Evolutionary conservation across 106 monocot species (phyloP), one percentile per base, ranked within the genome.

Genomic region (Dendrobium officinale): DNA sequence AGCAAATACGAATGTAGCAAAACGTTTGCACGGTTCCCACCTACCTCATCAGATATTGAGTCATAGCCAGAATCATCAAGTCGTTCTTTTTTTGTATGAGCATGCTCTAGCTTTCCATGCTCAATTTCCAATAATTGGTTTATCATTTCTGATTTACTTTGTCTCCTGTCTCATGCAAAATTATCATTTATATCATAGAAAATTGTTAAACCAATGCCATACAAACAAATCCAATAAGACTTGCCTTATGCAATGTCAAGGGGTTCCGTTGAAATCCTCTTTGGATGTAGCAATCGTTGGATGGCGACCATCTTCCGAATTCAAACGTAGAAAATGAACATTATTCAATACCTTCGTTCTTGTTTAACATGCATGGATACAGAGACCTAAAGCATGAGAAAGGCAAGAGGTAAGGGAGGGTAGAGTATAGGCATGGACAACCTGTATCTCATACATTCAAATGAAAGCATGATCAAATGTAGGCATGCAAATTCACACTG

Each of bases 41-140:
- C 64, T 66, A 66, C 64, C 64, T 66, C 64, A 66, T 66, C 64
- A 6, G 64, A 66, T 24, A 66, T 66, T 66, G 64, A 66, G 24
- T 66, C 64, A 66, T 66, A 24, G 7, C 24, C 64, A 66, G 26
- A 66, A 66, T 66, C 64, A 66, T 66, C 26, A 10, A 66, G 64
- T 66, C 2, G 0, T 15, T 26, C 64, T 66, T 66, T 26, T 66
- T 1, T 22, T 9, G 7, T 26, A 22, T 66, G 2, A 22, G 26
- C 9, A 66, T 26, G n/a, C n/a, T n/a, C n/a, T n/a, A n/a, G n/a
- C n/a, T n/a, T n/a, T n/a, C n/a, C n/a, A n/a, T n/a, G n/a, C 22
- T 66, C 64, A 66, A 22, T 66, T 6, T 66, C 24, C 64, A 66
- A 66, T n/a, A 66, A 24, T 24, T 26, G 64, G 64, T 66, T 66